These are phyloP conservation scores for Onygenales sp. DNA, from an alignment of 2,329 filamentous ascomycete genomes.

Conservation along the genomic window DNA sequence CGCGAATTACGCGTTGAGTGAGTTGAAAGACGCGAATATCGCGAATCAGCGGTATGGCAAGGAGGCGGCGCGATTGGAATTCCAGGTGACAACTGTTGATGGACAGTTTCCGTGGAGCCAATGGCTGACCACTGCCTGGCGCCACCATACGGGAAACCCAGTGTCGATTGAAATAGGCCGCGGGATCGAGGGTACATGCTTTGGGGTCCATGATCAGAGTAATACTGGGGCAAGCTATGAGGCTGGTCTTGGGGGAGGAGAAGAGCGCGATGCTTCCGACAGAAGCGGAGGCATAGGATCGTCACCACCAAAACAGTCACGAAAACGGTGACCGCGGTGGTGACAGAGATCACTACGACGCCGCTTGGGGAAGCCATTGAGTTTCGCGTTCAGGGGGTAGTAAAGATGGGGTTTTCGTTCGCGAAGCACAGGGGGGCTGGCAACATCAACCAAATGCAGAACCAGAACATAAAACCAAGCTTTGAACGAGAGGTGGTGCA, in stretches of 20 bases:
- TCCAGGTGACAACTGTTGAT: background rate
- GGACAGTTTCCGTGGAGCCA: background rate
- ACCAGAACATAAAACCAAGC: background rate
- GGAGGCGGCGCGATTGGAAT: background rate
- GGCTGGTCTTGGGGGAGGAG: background rate
- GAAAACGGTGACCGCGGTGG: background rate
- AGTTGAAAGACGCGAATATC: background rate
- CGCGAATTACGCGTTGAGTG: background rate
- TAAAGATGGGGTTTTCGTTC: background rate
- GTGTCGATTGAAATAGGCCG: background rate
- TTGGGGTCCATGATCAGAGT: background rate
- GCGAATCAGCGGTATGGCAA: background rate
- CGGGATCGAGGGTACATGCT: background rate
- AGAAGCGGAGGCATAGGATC: background rate
- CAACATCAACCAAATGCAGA: background rate
- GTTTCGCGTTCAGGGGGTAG: background rate
- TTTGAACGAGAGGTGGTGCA: too few relatives aligned
- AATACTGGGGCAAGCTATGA: background rate
- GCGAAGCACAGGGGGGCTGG: background rate
- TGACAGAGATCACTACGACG: background rate
- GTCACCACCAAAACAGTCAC: background rate
- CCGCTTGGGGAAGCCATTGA: conserved; percentile 1
- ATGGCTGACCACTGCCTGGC: conserved; percentile 2
- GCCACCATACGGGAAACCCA: background rate
- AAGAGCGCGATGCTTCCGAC: background rate